Evolutionary conservation across 768 basidiomycete genomes (phyloP).

Genomic region (Mycena vulgaris): DNA sequence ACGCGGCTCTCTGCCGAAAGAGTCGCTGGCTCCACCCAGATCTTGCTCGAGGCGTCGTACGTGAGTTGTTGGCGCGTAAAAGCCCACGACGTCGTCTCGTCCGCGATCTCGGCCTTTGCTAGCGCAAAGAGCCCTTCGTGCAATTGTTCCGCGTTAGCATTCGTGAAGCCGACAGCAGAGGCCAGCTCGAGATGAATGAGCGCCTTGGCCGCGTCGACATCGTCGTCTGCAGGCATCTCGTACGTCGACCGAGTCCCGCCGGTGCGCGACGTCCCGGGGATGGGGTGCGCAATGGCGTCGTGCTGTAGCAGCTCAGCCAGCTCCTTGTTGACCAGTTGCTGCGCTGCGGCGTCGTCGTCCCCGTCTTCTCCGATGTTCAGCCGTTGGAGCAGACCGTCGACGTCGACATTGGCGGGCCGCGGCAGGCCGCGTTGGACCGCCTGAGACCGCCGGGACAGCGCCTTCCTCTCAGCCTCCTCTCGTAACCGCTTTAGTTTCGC

Average conservation of each 20-base stretch:
- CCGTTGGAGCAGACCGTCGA: conserved; percentile 71
- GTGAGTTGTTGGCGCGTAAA: conserved; percentile 71
- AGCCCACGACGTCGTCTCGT: conserved; percentile 83
- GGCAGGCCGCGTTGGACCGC: conserved; percentile 89
- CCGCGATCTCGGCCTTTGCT: conserved; percentile 71
- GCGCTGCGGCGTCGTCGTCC: conserved; percentile 63
- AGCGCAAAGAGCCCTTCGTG: conserved; percentile 81
- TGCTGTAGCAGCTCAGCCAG: conserved; percentile 86
- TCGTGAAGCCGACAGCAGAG: conserved; percentile 84
- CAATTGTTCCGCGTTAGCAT: conserved; percentile 84
- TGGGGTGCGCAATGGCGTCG: conserved; percentile 88
- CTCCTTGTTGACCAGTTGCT: conserved; percentile 81
- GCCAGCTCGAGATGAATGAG: conserved; percentile 89
- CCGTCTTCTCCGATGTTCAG: conserved; percentile 67
- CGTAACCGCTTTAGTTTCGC: conserved; percentile 73
- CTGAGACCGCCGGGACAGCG: conserved; percentile 86
- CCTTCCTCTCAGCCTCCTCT: conserved; percentile 85
- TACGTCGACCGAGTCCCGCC: conserved; percentile 82
- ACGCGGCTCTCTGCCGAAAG: conserved; percentile 75
- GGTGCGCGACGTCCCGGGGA: conserved; percentile 88
- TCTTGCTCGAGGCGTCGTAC: conserved; percentile 68
- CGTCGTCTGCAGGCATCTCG: conserved; percentile 82
- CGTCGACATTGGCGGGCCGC: conserved; percentile 87
- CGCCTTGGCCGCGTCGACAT: conserved; percentile 76
- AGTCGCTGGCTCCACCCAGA: conserved; percentile 77